Conservation (phyloP, 768 basidiomycete species). For the Imleria badia region DNA sequence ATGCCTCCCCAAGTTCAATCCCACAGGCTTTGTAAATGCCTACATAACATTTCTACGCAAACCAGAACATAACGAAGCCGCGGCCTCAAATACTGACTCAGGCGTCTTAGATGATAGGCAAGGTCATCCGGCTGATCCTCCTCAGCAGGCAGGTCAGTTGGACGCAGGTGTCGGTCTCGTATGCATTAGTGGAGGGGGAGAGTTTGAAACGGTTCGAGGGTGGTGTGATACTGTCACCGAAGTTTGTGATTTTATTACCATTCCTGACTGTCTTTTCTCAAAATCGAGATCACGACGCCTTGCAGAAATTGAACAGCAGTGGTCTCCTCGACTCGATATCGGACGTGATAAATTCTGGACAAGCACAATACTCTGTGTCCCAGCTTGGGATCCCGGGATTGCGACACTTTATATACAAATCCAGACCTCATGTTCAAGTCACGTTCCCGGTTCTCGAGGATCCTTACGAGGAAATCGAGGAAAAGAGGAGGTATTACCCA, state of each 20-base stretch:
- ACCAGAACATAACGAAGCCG: slow-evolving; percentile 22
- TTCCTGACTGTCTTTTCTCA: neutral
- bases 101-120: neutral
- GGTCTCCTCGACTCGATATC: slow-evolving; percentile 53
- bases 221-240: slow-evolving; percentile 72
- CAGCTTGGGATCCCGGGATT: slow-evolving; percentile 87
- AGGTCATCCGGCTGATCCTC: neutral
- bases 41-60: slow-evolving; percentile 74
- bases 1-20: slow-evolving; percentile 93
- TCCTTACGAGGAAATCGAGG: slow-evolving; percentile 65
- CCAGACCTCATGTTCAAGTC: slow-evolving; percentile 83
- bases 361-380: slow-evolving; percentile 65
- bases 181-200: slow-evolving; percentile 77
- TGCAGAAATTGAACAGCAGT: slow-evolving; percentile 64
- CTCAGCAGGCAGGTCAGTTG: slow-evolving; percentile 17
- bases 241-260: slow-evolving; percentile 36
- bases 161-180: slow-evolving; percentile 61
- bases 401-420: slow-evolving; percentile 95
- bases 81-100: neutral
- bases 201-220: slow-evolving; percentile 77
- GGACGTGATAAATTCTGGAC: slow-evolving; percentile 44
- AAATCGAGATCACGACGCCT: neutral
- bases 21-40: slow-evolving; percentile 86
- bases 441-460: slow-evolving; percentile 86
- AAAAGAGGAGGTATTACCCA: slow-evolving; percentile 55